phyloP scores from a whole-genome alignment of 139 green algal genomes.

The Chlorella sp. region DNA sequence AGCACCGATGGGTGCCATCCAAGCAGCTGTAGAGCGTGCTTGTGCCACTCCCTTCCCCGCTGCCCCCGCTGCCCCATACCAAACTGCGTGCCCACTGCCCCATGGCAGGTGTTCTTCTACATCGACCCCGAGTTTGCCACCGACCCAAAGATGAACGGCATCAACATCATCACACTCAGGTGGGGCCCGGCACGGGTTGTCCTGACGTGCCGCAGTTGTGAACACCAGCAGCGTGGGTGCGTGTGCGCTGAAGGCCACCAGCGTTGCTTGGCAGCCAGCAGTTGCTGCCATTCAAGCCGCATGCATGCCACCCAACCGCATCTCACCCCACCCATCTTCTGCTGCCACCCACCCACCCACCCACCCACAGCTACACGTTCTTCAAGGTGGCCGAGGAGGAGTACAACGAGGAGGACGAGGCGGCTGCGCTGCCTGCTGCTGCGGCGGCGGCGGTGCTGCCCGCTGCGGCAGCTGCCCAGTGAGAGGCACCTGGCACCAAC shows the following conservation, averaged over 20 bases:
- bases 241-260: no score
- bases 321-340: no score
- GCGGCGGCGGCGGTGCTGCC: neutral
- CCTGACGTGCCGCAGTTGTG: no score
- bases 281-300: no score
- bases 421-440: neutral
- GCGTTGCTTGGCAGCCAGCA: neutral
- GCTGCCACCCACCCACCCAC: neutral
- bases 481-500: no score
- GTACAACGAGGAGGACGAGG: constrained; percentile 15
- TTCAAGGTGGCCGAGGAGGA: constrained; percentile 66
- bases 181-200: constrained; percentile 20
- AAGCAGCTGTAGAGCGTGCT: no score
- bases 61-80: no score
- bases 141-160: constrained; percentile 82
- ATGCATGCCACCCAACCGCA: no score
- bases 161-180: constrained; percentile 89
- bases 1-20: no score
- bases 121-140: constrained; percentile 95
- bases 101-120: constrained; percentile 97
- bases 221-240: no score
- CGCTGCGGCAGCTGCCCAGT: neutral
- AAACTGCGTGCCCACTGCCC: no score
- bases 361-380: constrained; percentile 86
- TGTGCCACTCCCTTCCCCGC: no score